Evolutionary conservation across 2,329 filamentous ascomycete genomes (phyloP).

Genomic region (Metarhizium brunneum): DNA sequence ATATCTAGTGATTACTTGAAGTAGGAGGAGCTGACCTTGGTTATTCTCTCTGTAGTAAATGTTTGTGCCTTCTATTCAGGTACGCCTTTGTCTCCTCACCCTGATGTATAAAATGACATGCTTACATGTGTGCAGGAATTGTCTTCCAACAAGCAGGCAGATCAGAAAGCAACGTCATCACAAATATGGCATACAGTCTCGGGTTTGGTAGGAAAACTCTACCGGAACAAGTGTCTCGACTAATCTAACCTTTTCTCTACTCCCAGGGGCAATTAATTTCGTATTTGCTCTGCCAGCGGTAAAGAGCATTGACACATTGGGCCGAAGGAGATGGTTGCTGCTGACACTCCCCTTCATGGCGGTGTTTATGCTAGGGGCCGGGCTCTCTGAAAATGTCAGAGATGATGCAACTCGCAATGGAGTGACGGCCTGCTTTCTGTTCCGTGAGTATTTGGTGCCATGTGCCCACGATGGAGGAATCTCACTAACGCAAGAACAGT

Average conservation of each 20-base stretch:
- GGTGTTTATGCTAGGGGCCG: slow-evolving; percentile 29
- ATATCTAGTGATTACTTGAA: not conserved
- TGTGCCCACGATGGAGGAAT: not conserved
- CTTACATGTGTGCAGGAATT: slow-evolving; percentile 11
- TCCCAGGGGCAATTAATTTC: slow-evolving; percentile 29
- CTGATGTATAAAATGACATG: not conserved
- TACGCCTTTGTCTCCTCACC: slow-evolving; percentile 6
- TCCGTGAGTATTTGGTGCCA: slow-evolving; percentile 10
- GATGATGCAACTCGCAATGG: slow-evolving; percentile 13
- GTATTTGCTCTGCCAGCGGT: slow-evolving; percentile 29
- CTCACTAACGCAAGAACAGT: slow-evolving; percentile 12
- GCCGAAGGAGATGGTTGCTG: slow-evolving; percentile 32
- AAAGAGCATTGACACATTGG: slow-evolving; percentile 25
- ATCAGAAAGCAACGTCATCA: slow-evolving; percentile 7
- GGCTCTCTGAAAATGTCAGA: slow-evolving; percentile 21
- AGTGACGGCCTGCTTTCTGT: slow-evolving; percentile 28
- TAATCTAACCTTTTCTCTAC: not conserved
- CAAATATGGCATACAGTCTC: slow-evolving; percentile 19
- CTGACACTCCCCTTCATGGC: slow-evolving; percentile 34
- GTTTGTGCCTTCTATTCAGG: slow-evolving; percentile 36
- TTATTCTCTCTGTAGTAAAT: slow-evolving; percentile 19
- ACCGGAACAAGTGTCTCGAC: not conserved
- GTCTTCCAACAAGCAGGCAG: slow-evolving; percentile 15
- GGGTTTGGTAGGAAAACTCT: slow-evolving; percentile 17
- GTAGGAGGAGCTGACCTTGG: not conserved